These are phyloP conservation scores for Penicillium canescens DNA, from an alignment of 495 filamentous ascomycete genomes.

Conservation along the genomic window DNA sequence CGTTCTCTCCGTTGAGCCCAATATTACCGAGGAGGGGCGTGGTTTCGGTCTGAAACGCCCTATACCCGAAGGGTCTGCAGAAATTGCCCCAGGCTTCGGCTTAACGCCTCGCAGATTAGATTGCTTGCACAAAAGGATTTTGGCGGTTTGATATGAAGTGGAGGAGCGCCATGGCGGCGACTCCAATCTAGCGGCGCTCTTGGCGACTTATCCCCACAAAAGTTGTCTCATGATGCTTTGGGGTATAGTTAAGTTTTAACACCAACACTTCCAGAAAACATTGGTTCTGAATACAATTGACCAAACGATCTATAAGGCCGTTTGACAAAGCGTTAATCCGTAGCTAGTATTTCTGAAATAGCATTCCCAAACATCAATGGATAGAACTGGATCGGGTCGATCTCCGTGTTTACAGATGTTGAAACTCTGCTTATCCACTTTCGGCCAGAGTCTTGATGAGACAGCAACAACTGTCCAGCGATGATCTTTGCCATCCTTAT, in stretches of 20 bases:
- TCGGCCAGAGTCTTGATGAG: conserved; percentile 2
- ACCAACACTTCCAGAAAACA: not conserved
- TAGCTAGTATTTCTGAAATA: not conserved
- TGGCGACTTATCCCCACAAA: conserved; percentile 9
- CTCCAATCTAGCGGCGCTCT: conserved; percentile 6
- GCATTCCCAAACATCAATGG: not conserved
- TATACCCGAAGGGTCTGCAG: conserved; percentile 15
- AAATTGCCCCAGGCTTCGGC: not conserved
- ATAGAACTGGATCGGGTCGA: conserved; percentile 23
- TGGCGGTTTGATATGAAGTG: conserved; percentile 1
- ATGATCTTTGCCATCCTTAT: conserved; percentile 24
- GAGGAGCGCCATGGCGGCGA: conserved; percentile 8
- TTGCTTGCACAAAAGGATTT: not conserved
- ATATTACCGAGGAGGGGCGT: conserved; percentile 12
- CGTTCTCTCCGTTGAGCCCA: conserved; percentile 1
- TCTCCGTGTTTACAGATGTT: conserved; percentile 25
- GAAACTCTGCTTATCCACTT: conserved; percentile 15
- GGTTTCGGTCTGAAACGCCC: conserved; percentile 22
- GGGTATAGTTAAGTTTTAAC: not conserved
- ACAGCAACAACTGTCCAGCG: not conserved
- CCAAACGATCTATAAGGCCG: not conserved
- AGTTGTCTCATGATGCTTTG: conserved; percentile 12
- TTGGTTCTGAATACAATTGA: not conserved
- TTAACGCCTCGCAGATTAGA: conserved; percentile 6
- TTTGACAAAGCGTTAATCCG: not conserved